Evolutionary conservation across 1,284 basidiomycete genomes (phyloP).

Genomic region (Sporisorium sorghi): DNA sequence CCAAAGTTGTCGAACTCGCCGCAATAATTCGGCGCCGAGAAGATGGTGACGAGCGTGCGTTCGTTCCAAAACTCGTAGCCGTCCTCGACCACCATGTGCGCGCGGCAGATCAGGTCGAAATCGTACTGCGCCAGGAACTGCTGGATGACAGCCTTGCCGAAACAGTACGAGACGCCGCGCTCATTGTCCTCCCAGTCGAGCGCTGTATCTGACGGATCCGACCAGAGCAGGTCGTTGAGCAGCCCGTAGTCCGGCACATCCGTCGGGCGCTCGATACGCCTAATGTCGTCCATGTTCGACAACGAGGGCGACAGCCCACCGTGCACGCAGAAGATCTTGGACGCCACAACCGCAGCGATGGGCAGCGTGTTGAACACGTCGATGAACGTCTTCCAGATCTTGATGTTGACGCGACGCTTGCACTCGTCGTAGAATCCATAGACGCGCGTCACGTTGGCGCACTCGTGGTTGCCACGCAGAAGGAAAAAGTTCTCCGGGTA

Average conservation of each 20-base stretch:
- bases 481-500: constrained; percentile 99
- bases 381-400: constrained; percentile 99
- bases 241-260: constrained; percentile 99
- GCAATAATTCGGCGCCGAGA: constrained; percentile 92
- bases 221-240: constrained; percentile 97
- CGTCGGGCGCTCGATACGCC: constrained; percentile 95
- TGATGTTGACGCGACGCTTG: constrained; percentile 98
- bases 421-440: constrained; percentile 99
- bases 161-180: constrained; percentile 99
- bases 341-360: constrained; percentile 97
- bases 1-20: constrained; percentile 99
- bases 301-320: constrained; percentile 97
- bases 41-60: constrained; percentile 95
- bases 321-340: constrained; percentile 99
- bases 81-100: constrained; percentile 98
- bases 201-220: constrained; percentile 96
- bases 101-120: constrained; percentile 99
- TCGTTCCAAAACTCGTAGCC: constrained; percentile 99
- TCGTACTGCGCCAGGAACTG: constrained; percentile 86
- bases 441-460: constrained; percentile 98
- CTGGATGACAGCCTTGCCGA: constrained; percentile 96
- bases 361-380: constrained; percentile 99
- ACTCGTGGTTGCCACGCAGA: constrained; percentile 97
- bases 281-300: constrained; percentile 98
- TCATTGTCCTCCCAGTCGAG: constrained; percentile 99